These are phyloP conservation scores for Aureobasidium sp. DNA, from an alignment of 2,329 filamentous ascomycete species.

Conservation along the genomic window DNA sequence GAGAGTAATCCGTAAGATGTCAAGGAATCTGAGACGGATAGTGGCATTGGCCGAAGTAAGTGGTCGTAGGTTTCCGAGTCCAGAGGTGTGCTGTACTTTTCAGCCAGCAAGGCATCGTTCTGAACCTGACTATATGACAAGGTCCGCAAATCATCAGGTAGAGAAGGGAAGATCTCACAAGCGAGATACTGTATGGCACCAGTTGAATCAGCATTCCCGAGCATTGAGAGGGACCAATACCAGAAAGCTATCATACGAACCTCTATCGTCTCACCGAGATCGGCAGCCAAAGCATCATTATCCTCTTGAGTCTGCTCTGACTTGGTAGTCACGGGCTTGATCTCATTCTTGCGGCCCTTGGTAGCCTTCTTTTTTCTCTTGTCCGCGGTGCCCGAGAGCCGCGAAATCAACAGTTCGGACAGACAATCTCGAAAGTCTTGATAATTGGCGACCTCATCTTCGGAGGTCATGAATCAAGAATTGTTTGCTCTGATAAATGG, in stretches of 20 bases:
- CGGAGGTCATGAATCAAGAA: constrained; percentile 28
- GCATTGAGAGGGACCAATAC: neutral
- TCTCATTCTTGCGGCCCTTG: constrained; percentile 35
- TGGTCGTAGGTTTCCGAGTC: constrained; percentile 30
- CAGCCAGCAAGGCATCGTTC: constrained; percentile 43
- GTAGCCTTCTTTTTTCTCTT: constrained; percentile 41
- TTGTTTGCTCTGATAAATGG: neutral
- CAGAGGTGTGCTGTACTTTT: constrained; percentile 52
- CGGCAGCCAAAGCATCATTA: constrained; percentile 47
- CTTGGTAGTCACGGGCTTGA: constrained; percentile 30
- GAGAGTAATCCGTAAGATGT: constrained; percentile 57
- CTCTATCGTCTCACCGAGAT: constrained; percentile 72
- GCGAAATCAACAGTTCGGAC: constrained; percentile 60
- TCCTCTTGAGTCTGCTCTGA: constrained; percentile 19
- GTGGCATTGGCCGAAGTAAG: constrained; percentile 50
- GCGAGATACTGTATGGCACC: constrained; percentile 55
- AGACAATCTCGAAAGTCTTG: constrained; percentile 68
- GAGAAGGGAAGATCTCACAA: constrained; percentile 56
- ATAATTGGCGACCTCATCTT: constrained; percentile 48
- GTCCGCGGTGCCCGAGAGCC: constrained; percentile 44
- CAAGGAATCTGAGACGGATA: constrained; percentile 59
- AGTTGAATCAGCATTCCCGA: neutral
- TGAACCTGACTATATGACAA: constrained; percentile 55
- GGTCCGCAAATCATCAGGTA: constrained; percentile 55
- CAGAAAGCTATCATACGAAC: constrained; percentile 30